phyloP scores from a whole-genome alignment of 208 protist species.

The Herpetomonas samuelpessoai region DNA sequence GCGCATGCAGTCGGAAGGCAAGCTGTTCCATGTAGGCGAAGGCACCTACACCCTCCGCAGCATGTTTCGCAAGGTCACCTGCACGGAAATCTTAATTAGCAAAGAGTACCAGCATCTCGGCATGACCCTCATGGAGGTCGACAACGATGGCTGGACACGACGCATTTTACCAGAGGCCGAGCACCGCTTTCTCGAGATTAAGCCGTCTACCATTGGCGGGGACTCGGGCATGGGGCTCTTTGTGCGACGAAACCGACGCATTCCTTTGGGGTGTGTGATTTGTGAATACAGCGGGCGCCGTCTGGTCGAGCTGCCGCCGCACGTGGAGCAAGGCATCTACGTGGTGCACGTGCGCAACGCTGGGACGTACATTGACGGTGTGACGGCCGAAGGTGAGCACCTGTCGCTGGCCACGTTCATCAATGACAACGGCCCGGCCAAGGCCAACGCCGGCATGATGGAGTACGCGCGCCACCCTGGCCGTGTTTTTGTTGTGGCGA shows the following conservation, averaged over 20 bases:
- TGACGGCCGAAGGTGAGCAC: conserved; percentile 49
- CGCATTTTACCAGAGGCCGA: conserved; percentile 66
- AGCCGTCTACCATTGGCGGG: conserved; percentile 48
- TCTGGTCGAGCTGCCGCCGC: conserved; percentile 22
- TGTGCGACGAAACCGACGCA: conserved; percentile 47
- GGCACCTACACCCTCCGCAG: conserved; percentile 55
- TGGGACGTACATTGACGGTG: conserved; percentile 67
- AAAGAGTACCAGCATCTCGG: conserved; percentile 78
- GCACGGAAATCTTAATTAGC: conserved; percentile 59
- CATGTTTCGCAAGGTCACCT: conserved; percentile 26
- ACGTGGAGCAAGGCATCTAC: conserved; percentile 41
- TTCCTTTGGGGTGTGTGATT: conserved; percentile 73
- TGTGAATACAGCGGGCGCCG: conserved; percentile 78
- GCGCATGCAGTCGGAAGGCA: conserved; percentile 61
- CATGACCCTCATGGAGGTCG: conserved; percentile 59
- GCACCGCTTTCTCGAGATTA: conserved; percentile 83
- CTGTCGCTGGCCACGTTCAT: conserved; percentile 88
- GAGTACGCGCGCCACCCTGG: conserved; percentile 75
- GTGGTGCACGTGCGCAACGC: conserved; percentile 71
- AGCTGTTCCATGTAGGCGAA: conserved; percentile 42
- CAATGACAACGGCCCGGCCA: conserved; percentile 74
- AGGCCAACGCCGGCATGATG: conserved; percentile 74
- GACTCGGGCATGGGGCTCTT: conserved; percentile 76
- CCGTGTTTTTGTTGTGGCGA: conserved; percentile 79
- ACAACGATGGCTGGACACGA: conserved; percentile 33